Base-by-base conservation (phyloP, 768 basidiomycete genomes). In the Pleurotus giganteus region DNA sequence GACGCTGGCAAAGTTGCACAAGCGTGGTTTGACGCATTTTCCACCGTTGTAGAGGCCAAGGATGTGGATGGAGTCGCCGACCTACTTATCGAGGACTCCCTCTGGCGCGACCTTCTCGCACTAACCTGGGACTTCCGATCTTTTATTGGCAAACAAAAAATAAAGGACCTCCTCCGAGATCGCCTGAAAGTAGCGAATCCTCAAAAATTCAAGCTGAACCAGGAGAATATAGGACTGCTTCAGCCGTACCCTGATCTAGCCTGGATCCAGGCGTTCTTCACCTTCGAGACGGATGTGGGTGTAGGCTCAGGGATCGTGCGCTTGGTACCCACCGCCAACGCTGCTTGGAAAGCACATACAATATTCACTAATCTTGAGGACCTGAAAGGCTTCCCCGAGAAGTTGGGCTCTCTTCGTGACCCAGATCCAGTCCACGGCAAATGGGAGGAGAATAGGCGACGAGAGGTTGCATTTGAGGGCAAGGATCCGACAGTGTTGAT, bases 61-160 rank as follows among this genome's bases (percentile, higher is more conserved):
- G 66, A 76, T 37, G 66, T 70, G 15, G 62, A 68, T 21, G 66
- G 66, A 12, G 62, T 81, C 32, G 55, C 72, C n/a, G 61, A 61
- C 6, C 62, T 74, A 11, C 63, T 78, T 43, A 53, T 71, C 58
- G 60, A 65, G 1, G 74, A 73, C 50, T 72, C 71, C 4, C 79
- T 78, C 55, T 86, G 84, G 85, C 69, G 83, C 11, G 85, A 86
- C 58, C 70, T 79, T 49, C 74, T 84, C n/a, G 74, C 80, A 0
- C 71, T 86, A 52, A 85, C 85, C 15, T 86, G 83, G 83, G 75
- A 83, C 55, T 78, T 85, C 45, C 78, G 83, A 34, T 81, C 83
- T 6, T 80, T 86, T 61, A 72, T 77, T 58, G 74, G 79, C 11
- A 66, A 60, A 32, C 19, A 61, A 1, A 63, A 66, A 6, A 78